Evolutionary conservation across 2,329 filamentous ascomycete species (phyloP).

Genomic region (Monosporascus sp.): DNA sequence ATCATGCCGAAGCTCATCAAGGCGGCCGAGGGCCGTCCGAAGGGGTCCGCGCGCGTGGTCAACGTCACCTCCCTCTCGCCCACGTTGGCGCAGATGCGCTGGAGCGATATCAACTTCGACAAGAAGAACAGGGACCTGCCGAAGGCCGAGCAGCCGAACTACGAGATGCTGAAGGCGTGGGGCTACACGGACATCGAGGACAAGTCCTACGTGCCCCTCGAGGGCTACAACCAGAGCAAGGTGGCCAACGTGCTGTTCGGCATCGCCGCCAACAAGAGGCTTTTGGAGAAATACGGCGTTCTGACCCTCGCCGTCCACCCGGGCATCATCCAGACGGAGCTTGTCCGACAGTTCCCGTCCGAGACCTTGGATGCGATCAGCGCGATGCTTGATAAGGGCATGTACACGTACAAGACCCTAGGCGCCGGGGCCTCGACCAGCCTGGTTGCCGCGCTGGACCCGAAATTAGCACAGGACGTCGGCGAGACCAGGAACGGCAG

Average conservation of each 20-base stretch:
- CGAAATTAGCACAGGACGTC: slow-evolving; percentile 12
- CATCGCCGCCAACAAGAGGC: slow-evolving; percentile 17
- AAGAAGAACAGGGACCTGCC: slow-evolving; percentile 28
- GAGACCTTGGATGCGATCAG: slow-evolving; percentile 10
- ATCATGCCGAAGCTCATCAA: slow-evolving; percentile 37
- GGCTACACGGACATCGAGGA: slow-evolving; percentile 17
- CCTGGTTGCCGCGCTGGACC: slow-evolving; percentile 28
- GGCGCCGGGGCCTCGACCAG: slow-evolving; percentile 21
- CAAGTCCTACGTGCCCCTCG: slow-evolving; percentile 24
- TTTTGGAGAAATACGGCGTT: slow-evolving; percentile 30
- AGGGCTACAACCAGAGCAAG: slow-evolving; percentile 30
- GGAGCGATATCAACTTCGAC: slow-evolving; percentile 31
- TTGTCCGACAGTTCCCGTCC: slow-evolving; percentile 16
- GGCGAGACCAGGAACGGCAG: slow-evolving; percentile 19
- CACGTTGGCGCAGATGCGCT: slow-evolving; percentile 20
- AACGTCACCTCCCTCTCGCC: slow-evolving; percentile 33
- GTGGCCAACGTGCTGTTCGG: slow-evolving; percentile 30
- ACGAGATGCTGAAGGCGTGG: slow-evolving; percentile 15
- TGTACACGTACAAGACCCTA: slow-evolving; percentile 9
- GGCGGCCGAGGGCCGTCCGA: slow-evolving; percentile 16
- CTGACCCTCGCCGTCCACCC: slow-evolving; percentile 27
- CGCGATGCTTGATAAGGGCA: neutral
- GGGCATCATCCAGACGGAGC: slow-evolving; percentile 28
- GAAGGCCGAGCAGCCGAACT: slow-evolving; percentile 24
- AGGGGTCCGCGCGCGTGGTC: slow-evolving; percentile 31